Evolutionary conservation across 2,329 filamentous ascomycete species (phyloP), one percentile per base, ranked within the genome.

Genomic region (Pyrenochaeta sp.): DNA sequence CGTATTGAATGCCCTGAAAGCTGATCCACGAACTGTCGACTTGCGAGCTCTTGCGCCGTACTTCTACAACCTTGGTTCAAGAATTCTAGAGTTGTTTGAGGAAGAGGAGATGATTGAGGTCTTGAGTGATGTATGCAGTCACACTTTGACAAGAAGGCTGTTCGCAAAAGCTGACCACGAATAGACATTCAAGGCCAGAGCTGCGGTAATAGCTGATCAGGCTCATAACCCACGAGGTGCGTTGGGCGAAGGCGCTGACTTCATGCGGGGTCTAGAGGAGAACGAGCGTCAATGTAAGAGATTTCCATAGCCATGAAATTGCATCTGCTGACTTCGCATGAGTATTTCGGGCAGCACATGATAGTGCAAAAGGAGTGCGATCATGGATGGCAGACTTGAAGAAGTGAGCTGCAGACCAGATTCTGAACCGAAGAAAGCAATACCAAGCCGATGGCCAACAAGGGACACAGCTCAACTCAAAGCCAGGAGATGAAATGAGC

Each of bases 31-130:
- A 49, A 89, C 90, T 10, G 91, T 99, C 1, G 88, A 96, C 50
- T 76, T 99, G 36, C 87, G 94, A 44, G 87, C 91, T 49, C 86
- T 95, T 74, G 91, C 90, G 56, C 87, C 89, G 31, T 90, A 97
- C 75, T 97, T 97, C 67, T 98, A 97, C 78, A 88, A 86, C 20
- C 83, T 98, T 3, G 92, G 90, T 3, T 89, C 91, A 39, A 85
- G 91, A 45, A 92, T 97, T 76, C 81, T 98, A 56, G 93, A 97
- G 54, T 77, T 99, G 0, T 96, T 97, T 58, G 93, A 97, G 52
- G 93, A 97, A 74, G 87, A 97, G 50, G 90, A 92, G 50, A 85
- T 90, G 73, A 83, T 85, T 15, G 87, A 91, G 60, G 86, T 82
- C 12, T 57, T 82, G 44, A 78, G 70, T 37, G 78, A 82, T 45